These are phyloP conservation scores for Excoecaria agallocha DNA, from an alignment of 345 rosid genomes.

Conservation along the genomic window DNA sequence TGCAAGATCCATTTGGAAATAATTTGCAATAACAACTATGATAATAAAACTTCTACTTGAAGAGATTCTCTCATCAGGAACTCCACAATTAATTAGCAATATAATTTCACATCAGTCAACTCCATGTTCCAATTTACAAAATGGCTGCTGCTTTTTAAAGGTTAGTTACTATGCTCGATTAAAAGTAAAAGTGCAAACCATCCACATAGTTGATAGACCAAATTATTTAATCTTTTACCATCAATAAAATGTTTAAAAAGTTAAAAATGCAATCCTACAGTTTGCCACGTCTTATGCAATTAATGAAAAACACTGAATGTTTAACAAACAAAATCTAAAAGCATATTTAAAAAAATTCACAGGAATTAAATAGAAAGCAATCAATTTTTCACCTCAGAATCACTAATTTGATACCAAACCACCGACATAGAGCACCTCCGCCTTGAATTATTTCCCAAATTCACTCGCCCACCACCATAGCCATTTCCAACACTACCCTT, in stretches of 20 bases:
- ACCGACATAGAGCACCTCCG: conserved; percentile 75
- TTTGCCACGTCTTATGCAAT: not conserved
- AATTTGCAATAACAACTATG: not conserved
- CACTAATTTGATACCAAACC: conserved; percentile 56
- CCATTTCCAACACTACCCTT: too few species aligned
- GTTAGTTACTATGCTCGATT: not conserved
- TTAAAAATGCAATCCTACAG: not conserved
- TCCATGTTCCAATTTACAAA: not conserved
- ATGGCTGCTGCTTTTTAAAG: not conserved
- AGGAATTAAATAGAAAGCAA: not conserved
- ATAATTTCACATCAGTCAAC: not conserved
- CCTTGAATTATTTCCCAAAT: conserved; percentile 47
- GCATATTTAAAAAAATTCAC: not conserved
- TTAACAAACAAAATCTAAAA: too few species aligned
- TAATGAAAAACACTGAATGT: too few species aligned
- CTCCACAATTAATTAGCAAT: not conserved
- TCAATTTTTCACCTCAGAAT: conserved; percentile 61
- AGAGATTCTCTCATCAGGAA: not conserved
- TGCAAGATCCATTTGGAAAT: not conserved
- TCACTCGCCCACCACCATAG: conserved; percentile 34
- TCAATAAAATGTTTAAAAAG: too few species aligned
- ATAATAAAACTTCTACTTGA: not conserved
- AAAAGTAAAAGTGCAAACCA: not conserved
- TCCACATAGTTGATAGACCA: not conserved
- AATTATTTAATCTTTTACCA: too few species aligned